phyloP scores from a whole-genome alignment of 768 basidiomycete genomes.

The Rhodosporidiobolus sp. region DNA sequence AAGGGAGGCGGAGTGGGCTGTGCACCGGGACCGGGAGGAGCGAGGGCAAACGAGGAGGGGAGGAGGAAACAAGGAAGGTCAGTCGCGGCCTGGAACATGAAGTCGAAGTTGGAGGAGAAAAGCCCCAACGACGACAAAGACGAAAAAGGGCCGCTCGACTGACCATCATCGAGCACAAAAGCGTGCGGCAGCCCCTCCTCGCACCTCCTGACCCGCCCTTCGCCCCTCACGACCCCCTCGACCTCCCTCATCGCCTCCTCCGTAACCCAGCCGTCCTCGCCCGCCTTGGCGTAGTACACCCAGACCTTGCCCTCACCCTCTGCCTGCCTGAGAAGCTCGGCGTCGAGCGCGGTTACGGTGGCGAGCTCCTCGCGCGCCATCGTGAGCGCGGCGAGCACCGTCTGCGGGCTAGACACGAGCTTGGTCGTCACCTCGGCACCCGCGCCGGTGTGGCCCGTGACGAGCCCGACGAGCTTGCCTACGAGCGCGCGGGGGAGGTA shows the following conservation, averaged over 20 bases:
- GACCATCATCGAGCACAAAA: slow-evolving; percentile 30
- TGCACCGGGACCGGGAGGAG: background rate
- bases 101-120: no score
- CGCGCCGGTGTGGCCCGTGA: slow-evolving; percentile 15
- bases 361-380: slow-evolving; percentile 34
- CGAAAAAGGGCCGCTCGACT: no score
- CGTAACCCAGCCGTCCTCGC: slow-evolving; percentile 32
- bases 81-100: no score
- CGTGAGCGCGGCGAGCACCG: slow-evolving; percentile 25
- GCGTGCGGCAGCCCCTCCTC: slow-evolving; percentile 36
- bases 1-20: slow-evolving; percentile 27
- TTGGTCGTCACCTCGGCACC: background rate
- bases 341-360: slow-evolving; percentile 19
- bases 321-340: background rate
- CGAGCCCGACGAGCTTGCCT: slow-evolving; percentile 11
- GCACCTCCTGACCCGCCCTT: slow-evolving; percentile 19
- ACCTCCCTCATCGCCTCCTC: slow-evolving; percentile 24
- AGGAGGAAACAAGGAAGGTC: background rate
- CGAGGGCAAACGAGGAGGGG: background rate
- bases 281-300: slow-evolving; percentile 31
- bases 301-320: slow-evolving; percentile 9
- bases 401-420: slow-evolving; percentile 22
- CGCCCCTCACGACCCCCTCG: slow-evolving; percentile 9
- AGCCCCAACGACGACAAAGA: background rate
- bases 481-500: slow-evolving; percentile 21